phyloP scores from a whole-genome alignment of 768 basidiomycete genomes.

The Amanita rimosa region DNA sequence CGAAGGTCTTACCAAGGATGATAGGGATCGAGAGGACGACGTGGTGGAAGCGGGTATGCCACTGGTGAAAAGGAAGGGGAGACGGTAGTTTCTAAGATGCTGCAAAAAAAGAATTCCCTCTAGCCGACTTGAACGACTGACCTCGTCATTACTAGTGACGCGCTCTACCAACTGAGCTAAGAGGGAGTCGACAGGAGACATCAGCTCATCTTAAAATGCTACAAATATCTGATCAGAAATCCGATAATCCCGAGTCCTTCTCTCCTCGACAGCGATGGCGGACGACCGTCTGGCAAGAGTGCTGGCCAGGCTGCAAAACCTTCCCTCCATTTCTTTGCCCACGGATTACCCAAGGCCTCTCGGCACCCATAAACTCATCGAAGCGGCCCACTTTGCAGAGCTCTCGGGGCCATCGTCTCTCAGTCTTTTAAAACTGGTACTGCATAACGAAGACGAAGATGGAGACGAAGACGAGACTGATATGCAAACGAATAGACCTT shows the following conservation, averaged over 20 bases:
- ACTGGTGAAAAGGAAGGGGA: constrained; percentile 34
- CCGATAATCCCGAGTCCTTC: not conserved
- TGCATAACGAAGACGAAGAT: constrained; percentile 51
- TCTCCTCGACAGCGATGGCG: constrained; percentile 17
- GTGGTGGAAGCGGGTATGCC: constrained; percentile 87
- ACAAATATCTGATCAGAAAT: not conserved
- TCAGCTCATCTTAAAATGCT: no score
- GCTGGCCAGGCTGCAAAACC: constrained; percentile 55
- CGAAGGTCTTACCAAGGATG: constrained; percentile 46
- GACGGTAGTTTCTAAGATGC: not conserved
- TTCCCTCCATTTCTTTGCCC: constrained; percentile 86
- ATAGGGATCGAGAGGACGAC: constrained; percentile 89
- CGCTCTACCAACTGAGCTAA: constrained; percentile 50
- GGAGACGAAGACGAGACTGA: constrained; percentile 37
- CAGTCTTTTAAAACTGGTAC: constrained; percentile 73
- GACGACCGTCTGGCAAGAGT: constrained; percentile 44
- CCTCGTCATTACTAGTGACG: constrained; percentile 37
- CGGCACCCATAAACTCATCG: constrained; percentile 66
- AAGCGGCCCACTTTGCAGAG: constrained; percentile 64
- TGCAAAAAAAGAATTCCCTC: constrained; percentile 13
- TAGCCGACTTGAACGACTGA: constrained; percentile 24
- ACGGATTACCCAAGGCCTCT: constrained; percentile 87
- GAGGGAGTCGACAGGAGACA: constrained; percentile 19
- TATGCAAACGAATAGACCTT: constrained; percentile 36
- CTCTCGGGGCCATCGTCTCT: constrained; percentile 67